Evolutionary conservation across 208 protist genomes (phyloP), one percentile per base, ranked within the genome.

Genomic region (Trypanosoma avium): DNA sequence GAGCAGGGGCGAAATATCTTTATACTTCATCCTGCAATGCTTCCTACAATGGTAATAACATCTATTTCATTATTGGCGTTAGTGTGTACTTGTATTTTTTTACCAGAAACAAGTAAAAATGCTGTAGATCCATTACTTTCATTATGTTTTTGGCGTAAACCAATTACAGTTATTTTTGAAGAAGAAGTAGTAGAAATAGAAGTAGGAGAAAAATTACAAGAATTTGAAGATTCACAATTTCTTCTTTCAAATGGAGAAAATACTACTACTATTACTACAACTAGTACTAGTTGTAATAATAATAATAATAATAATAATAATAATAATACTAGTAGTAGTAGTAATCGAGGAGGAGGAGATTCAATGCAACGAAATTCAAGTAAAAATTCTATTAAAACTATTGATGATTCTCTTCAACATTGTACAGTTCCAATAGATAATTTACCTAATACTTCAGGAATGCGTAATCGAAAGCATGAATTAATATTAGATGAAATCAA

Each of bases 21-120:
- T 1, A 66, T 40, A 10, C 38, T 49, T 26, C 61, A 86, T 61
- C 88, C 88, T 29, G 88, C 88, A 29, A 84, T 92, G 52, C 71
- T 94, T n/a, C 84, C 88, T 0, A 81, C 80, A 40, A 29, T 70
- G 9, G 61, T 90, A 7, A 85, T 82, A 10, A 57, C 70, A 27
- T 13, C 45, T 19, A 75, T 82, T 42, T 82, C 76, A 1, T 15
- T 71, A 0, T 24, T 78, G 22, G 69, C 61, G 4, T 54, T 78
- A 26, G 5, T 77, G 21, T 36, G 57, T 45, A 82, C 73, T 13
- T 72, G 62, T 22, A 12, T 59, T 12, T 49, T 74, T 27, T 43
- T 82, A 22, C 67, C 70, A 4, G 76, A 78, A 52, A 82, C 71
- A 19, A 82, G 62, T 35, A 63, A 69, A 56, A 63, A 53, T 36